These are phyloP conservation scores for Rhynchospora breviuscula DNA, from an alignment of 176 grass and related monocot genomes.

Conservation along the genomic window DNA sequence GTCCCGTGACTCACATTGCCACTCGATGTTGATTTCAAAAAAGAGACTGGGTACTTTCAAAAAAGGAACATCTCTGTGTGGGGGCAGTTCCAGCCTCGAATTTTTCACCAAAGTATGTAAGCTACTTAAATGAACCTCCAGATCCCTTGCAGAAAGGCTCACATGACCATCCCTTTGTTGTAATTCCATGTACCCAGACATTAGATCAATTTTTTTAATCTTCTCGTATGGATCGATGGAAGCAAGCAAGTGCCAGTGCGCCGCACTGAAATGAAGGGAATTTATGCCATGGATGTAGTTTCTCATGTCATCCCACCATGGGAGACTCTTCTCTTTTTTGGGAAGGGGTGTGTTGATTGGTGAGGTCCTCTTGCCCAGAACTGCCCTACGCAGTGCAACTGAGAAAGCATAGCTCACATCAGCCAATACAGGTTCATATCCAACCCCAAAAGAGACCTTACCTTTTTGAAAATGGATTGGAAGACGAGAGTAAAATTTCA, in stretches of 20 bases:
- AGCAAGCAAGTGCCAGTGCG: constrained; percentile 76
- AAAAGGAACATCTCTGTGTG: constrained; percentile 58
- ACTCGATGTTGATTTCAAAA: constrained; percentile 83
- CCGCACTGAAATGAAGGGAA: constrained; percentile 56
- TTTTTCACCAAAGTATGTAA: constrained; percentile 68
- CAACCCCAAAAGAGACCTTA: constrained; percentile 90
- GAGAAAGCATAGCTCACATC: constrained; percentile 99
- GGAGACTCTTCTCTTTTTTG: constrained; percentile 83
- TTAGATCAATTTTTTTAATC: constrained; percentile 58
- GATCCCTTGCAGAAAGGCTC: constrained; percentile 49
- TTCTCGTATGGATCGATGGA: constrained; percentile 78
- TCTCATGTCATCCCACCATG: constrained; percentile 99
- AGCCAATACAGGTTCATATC: constrained; percentile 90
- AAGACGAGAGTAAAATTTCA: constrained; percentile 73
- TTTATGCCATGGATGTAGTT: constrained; percentile 88
- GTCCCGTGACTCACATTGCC: constrained; percentile 87
- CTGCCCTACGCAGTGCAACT: constrained; percentile 81
- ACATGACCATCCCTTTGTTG: constrained; percentile 77
- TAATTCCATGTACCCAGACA: constrained; percentile 68
- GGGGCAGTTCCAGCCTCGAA: constrained; percentile 58
- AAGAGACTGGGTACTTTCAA: constrained; percentile 61
- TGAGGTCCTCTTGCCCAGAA: constrained; percentile 73
- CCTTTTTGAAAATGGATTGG: constrained; percentile 78
- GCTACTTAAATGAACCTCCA: constrained; percentile 63
- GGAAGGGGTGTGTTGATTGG: constrained; percentile 40